Evolutionary conservation across 768 basidiomycete genomes (phyloP), one percentile per base, ranked within the genome.

Genomic region (Paxillus involutus): DNA sequence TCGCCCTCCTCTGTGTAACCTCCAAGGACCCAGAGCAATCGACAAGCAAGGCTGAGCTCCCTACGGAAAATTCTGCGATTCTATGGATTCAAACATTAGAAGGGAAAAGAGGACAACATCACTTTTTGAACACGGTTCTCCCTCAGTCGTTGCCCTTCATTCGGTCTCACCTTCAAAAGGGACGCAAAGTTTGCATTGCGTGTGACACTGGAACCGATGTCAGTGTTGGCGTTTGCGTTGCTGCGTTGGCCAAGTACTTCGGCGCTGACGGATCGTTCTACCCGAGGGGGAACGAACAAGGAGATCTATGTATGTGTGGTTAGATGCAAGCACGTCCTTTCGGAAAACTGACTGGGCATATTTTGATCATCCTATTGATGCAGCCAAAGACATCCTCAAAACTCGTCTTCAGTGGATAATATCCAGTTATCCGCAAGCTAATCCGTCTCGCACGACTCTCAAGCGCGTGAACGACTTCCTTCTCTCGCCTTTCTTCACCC

Each of bases 361-460:
- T 16, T 49, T 42, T 52, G 52, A 19, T 17, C 17, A 58, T 30
- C 0, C 8, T 19, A 17, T 56, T 35, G 37, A 35, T 35, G 17
- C 63, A 42, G 77, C 75, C 58, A 97, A 97, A 67, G 69, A 76
- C 17, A 71, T 78, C 12, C 82, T 98, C 57, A 81, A 83, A 11
- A 85, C 76, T 12, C 79, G 93, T 16, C 75, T 98, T 35, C 87
- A 98, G 65, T 93, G 90, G 91, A 83, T 98, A 45, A 88, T 94
- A 53, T 76, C 86, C 17, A 86, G 83, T 58, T 73, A 80, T 48
- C 88, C 90, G 6, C 74, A 76, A 50, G 88, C 86, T 4, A 98
- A 97, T 65, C 95, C 96, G 0, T 85, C 90, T 10, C 80, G 94
- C 40, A 78, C 83, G 14, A 91, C 89, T 9, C 76, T 98, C 55